Percentiles rank a stretch among this genome's conserved stretches.
These are phyloP conservation scores for Acanthamoeba royreba DNA, from an alignment of 208 protist species.

Conservation along the genomic window DNA sequence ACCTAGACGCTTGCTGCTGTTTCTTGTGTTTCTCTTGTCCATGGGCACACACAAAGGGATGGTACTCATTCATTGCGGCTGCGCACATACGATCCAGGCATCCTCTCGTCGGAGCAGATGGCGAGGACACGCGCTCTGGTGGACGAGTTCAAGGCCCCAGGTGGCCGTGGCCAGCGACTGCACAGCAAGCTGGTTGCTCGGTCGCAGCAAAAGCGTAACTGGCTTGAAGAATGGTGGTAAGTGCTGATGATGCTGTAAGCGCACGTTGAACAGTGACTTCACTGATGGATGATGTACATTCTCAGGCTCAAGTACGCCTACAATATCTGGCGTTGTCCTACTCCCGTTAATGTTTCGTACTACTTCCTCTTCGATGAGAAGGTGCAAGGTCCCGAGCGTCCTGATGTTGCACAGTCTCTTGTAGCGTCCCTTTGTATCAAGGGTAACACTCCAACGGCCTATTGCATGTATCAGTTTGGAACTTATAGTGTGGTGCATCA, in stretches of 20 bases:
- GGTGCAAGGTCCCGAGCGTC: background rate
- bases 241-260: background rate
- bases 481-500: background rate
- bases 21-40: background rate
- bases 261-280: background rate
- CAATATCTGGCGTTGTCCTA: conserved; percentile 3
- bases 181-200: background rate
- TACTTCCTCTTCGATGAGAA: conserved; percentile 8
- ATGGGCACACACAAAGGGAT: background rate
- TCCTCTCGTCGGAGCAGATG: conserved; percentile 22
- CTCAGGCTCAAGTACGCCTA: background rate
- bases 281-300: too few relatives aligned
- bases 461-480: too few relatives aligned
- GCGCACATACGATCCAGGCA: background rate
- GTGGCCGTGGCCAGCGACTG: background rate
- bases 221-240: conserved; percentile 22
- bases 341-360: background rate
- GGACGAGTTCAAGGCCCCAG: background rate
- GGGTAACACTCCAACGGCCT: too few relatives aligned
- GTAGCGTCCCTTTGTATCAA: background rate
- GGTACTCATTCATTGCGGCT: background rate
- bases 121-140: background rate
- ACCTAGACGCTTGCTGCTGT: background rate
- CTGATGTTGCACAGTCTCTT: background rate
- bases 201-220: background rate